Percentiles rank a stretch among this genome's conserved stretches.
These are phyloP conservation scores for Fallopia convolvulus DNA, from an alignment of 148 eudicot species.

Conservation along the genomic window DNA sequence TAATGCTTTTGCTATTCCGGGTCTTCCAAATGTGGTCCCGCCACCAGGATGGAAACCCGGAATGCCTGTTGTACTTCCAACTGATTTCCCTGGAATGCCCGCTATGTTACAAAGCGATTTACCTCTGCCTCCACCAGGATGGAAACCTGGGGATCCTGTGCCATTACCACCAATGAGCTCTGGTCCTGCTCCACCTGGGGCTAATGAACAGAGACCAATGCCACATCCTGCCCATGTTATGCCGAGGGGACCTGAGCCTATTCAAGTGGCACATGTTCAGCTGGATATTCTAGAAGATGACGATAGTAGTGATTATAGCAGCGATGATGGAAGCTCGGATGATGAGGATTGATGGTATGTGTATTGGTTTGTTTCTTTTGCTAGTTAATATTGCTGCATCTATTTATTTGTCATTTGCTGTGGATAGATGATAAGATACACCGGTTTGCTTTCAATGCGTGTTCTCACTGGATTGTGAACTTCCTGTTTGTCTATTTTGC, in stretches of 20 bases:
- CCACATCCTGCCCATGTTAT: constrained; percentile 34
- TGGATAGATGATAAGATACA: too few relatives aligned
- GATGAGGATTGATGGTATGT: constrained; percentile 54
- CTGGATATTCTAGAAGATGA: constrained; percentile 68
- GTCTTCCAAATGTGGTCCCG: constrained; percentile 55
- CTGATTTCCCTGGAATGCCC: constrained; percentile 68
- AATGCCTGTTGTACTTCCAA: constrained; percentile 82
- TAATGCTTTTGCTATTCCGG: constrained; percentile 30
- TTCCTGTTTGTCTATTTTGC: too few relatives aligned
- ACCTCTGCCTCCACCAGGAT: constrained; percentile 75
- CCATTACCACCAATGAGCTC: constrained; percentile 63
- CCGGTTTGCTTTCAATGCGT: too few relatives aligned
- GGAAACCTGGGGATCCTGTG: constrained; percentile 93
- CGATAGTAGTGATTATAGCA: constrained; percentile 68
- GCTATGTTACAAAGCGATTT: constrained; percentile 71
- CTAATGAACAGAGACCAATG: constrained; percentile 34
- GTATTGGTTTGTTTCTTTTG: not conserved
- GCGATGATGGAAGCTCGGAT: constrained; percentile 53
- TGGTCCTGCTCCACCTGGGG: constrained; percentile 39
- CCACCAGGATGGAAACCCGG: constrained; percentile 97
- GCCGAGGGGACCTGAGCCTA: constrained; percentile 45
- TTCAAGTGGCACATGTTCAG: constrained; percentile 68
- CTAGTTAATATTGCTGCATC: not conserved
- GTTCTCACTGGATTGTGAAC: too few relatives aligned
- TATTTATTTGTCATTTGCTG: too few relatives aligned